phyloP scores from a whole-genome alignment of 768 basidiomycete genomes.

The Terana coerulea region DNA sequence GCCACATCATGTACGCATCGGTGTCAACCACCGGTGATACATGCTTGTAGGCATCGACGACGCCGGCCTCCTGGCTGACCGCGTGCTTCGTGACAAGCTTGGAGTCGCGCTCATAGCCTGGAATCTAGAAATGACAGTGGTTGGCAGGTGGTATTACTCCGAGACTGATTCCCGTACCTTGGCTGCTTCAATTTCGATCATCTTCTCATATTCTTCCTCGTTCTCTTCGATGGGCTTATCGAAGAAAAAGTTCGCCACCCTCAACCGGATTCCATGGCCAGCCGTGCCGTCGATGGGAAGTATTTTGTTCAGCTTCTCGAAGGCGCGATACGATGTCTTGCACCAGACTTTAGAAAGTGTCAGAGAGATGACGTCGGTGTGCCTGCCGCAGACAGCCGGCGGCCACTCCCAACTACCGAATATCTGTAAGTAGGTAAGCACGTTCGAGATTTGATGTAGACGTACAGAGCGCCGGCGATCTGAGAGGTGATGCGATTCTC shows the following conservation, averaged over 20 bases:
- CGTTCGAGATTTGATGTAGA: neutral
- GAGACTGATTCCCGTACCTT: neutral
- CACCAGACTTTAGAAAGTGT: constrained; percentile 33
- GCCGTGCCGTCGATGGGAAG: constrained; percentile 17
- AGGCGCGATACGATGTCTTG: constrained; percentile 33
- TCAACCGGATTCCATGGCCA: constrained; percentile 31
- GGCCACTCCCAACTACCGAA: constrained; percentile 36
- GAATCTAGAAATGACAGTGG: constrained; percentile 24
- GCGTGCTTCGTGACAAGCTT: constrained; percentile 24
- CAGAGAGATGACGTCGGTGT: constrained; percentile 34
- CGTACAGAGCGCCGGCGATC: constrained; percentile 25
- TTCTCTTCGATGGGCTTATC: constrained; percentile 23
- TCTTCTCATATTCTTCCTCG: constrained; percentile 28
- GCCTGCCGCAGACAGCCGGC: constrained; percentile 36
- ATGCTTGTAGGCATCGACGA: constrained; percentile 34
- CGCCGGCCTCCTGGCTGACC: constrained; percentile 27
- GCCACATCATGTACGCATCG: constrained; percentile 33
- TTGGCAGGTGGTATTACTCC: no score
- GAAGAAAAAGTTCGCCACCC: constrained; percentile 34
- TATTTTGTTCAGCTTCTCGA: constrained; percentile 20
- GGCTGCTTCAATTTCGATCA: constrained; percentile 19
- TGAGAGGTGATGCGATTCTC: constrained; percentile 20
- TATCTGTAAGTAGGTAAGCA: constrained; percentile 5
- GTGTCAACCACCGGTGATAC: constrained; percentile 35
- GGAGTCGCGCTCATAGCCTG: constrained; percentile 20